phyloP scores from a whole-genome alignment of 2,329 filamentous ascomycete species.

The Herpotrichia juniperi region DNA sequence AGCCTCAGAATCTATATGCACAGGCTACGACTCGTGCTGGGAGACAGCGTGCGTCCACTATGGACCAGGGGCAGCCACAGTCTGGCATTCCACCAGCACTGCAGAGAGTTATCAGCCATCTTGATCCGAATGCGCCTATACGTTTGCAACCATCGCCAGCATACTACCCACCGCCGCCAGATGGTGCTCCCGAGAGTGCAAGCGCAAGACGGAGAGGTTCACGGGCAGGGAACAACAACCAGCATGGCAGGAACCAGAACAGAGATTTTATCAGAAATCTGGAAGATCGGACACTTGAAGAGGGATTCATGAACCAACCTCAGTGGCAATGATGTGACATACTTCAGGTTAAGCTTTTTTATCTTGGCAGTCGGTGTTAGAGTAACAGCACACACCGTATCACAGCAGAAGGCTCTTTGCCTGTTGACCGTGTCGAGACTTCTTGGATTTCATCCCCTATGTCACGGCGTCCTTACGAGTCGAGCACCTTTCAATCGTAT shows the following conservation, averaged over 20 bases:
- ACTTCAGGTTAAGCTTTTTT: slow-evolving; percentile 8
- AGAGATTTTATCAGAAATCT: slow-evolving; percentile 93
- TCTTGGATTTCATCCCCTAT: slow-evolving; percentile 6
- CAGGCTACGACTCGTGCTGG: slow-evolving; percentile 79
- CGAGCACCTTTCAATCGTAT: slow-evolving; percentile 11
- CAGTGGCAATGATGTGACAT: slow-evolving; percentile 68
- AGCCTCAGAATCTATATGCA: slow-evolving; percentile 75
- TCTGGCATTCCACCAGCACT: slow-evolving; percentile 91
- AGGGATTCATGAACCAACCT: slow-evolving; percentile 76
- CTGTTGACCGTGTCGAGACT: background rate
- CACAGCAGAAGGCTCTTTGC: slow-evolving; percentile 2
- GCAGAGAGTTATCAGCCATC: slow-evolving; percentile 91
- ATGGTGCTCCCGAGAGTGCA: slow-evolving; percentile 73
- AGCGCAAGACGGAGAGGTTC: slow-evolving; percentile 77
- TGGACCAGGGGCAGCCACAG: slow-evolving; percentile 77
- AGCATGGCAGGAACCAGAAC: slow-evolving; percentile 60
- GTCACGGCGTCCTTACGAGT: slow-evolving; percentile 7
- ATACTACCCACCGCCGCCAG: slow-evolving; percentile 92
- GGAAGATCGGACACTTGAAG: slow-evolving; percentile 92
- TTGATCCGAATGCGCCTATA: slow-evolving; percentile 94
- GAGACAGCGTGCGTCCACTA: slow-evolving; percentile 89
- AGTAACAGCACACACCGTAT: background rate
- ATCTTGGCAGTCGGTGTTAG: slow-evolving; percentile 7
- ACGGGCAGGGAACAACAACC: slow-evolving; percentile 61
- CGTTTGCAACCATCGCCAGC: slow-evolving; percentile 93